phyloP scores from a whole-genome alignment of 1,284 basidiomycete genomes.

The Anthracocystis walkeri region DNA sequence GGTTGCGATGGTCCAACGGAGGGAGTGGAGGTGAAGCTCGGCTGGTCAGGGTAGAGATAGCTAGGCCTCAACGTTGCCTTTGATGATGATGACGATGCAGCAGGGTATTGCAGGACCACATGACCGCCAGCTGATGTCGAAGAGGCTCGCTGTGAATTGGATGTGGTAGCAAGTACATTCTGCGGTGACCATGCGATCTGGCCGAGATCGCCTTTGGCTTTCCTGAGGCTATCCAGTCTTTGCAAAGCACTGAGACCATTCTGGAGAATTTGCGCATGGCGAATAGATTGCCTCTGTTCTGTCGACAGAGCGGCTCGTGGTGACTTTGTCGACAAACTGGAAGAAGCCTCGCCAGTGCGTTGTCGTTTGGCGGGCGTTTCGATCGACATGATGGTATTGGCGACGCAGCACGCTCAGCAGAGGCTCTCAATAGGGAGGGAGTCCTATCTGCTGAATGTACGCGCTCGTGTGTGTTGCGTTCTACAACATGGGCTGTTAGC shows the following conservation, averaged over 20 bases:
- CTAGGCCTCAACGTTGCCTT: constrained; percentile 7
- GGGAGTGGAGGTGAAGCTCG: constrained; percentile 4
- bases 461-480: background rate
- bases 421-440: background rate
- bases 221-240: constrained; percentile 13
- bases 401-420: background rate
- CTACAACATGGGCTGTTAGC: background rate
- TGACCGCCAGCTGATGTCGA: constrained; percentile 19
- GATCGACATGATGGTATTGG: constrained; percentile 21
- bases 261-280: constrained; percentile 31
- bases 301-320: constrained; percentile 6
- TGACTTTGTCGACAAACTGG: constrained; percentile 2
- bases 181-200: constrained; percentile 49
- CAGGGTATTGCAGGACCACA: constrained; percentile 30
- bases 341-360: constrained; percentile 10
- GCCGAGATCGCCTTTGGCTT: constrained; percentile 7
- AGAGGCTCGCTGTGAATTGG: constrained; percentile 20
- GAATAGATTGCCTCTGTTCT: constrained; percentile 23
- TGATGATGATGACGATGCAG: constrained; percentile 14
- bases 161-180: constrained; percentile 38
- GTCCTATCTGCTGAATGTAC: too few relatives aligned
- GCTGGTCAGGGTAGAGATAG: constrained; percentile 28
- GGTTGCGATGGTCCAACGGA: constrained; percentile 16
- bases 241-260: constrained; percentile 25
- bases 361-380: constrained; percentile 33